Evolutionary conservation across 2,329 filamentous ascomycete species (phyloP).

Genomic region (Talaromyces sp.): DNA sequence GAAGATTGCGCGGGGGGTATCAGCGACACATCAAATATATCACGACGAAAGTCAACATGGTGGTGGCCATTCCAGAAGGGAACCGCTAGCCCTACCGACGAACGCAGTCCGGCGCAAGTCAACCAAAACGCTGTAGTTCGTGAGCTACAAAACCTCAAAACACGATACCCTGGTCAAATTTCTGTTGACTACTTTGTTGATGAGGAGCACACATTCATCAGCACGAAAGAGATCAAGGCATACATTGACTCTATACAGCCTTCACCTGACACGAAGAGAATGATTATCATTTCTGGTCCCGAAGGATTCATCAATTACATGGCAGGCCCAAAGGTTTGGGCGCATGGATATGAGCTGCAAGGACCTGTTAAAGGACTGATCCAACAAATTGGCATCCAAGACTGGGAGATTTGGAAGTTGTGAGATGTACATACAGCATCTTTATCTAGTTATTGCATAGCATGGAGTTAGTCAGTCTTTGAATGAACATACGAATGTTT

Average conservation of each 20-base stretch:
- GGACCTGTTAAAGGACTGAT: slow-evolving; percentile 71
- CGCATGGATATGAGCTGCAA: slow-evolving; percentile 69
- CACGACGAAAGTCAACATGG: slow-evolving; percentile 31
- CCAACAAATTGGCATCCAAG: slow-evolving; percentile 57
- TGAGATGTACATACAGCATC: slow-evolving; percentile 32
- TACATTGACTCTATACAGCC: slow-evolving; percentile 28
- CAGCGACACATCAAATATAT: slow-evolving; percentile 47
- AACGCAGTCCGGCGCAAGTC: slow-evolving; percentile 16
- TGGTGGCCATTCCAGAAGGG: slow-evolving; percentile 29
- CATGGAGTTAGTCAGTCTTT: slow-evolving; percentile 20
- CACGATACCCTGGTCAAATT: slow-evolving; percentile 56
- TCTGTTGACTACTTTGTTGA: slow-evolving; percentile 77
- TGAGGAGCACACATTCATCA: slow-evolving; percentile 69
- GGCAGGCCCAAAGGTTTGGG: slow-evolving; percentile 77
- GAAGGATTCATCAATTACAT: slow-evolving; percentile 83
- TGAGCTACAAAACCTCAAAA: slow-evolving; percentile 64
- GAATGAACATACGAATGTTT: no score
- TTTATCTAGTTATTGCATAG: slow-evolving; percentile 16
- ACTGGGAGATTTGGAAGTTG: slow-evolving; percentile 61
- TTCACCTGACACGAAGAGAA: slow-evolving; percentile 32
- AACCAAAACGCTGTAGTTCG: slow-evolving; percentile 50
- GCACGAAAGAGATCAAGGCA: slow-evolving; percentile 49
- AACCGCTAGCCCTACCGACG: slow-evolving; percentile 14
- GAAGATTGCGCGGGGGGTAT: slow-evolving; percentile 65
- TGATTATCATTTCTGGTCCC: slow-evolving; percentile 85